Conservation (phyloP, 495 filamentous ascomycete species). For the Talaromyces stipitatus region DNA sequence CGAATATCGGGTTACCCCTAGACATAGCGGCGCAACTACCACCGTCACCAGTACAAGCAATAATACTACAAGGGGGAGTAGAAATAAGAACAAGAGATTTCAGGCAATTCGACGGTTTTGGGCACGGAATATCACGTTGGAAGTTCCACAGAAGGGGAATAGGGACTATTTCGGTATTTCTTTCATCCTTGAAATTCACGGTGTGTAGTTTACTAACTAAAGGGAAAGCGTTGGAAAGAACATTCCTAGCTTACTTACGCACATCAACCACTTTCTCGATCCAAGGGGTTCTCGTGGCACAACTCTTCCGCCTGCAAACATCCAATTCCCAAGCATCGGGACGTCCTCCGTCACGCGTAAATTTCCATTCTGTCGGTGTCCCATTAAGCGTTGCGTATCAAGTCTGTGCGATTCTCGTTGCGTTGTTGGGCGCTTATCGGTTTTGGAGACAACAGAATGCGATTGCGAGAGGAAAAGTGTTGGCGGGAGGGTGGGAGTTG, state of each 20-base stretch:
- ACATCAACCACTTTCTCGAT: slow-evolving; percentile 64
- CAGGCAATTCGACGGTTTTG: slow-evolving; percentile 25
- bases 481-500: slow-evolving; percentile 66
- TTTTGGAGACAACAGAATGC: slow-evolving; percentile 67
- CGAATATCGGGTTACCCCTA: slow-evolving; percentile 24
- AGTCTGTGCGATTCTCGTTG: slow-evolving; percentile 46
- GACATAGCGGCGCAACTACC: slow-evolving; percentile 1
- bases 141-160: slow-evolving; percentile 35
- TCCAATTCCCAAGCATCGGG: slow-evolving; percentile 17
- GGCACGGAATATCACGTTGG: slow-evolving; percentile 32
- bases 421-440: slow-evolving; percentile 51
- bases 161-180: slow-evolving; percentile 36
- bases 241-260: slow-evolving; percentile 70
- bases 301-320: slow-evolving; percentile 55
- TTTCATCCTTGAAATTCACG: no score
- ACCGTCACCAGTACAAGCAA: slow-evolving; percentile 2
- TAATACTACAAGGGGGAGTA: neutral
- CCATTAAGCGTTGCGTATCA: slow-evolving; percentile 57
- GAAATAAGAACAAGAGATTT: slow-evolving; percentile 15
- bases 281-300: slow-evolving; percentile 56
- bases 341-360: slow-evolving; percentile 24
- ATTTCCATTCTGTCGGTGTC: slow-evolving; percentile 56
- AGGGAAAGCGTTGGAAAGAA: slow-evolving; percentile 62
- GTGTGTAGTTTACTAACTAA: neutral
- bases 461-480: slow-evolving; percentile 54